A percentile compares a stretch with the other conserved stretches of the same genome.
These are phyloP conservation scores for Pichia sp. DNA, from an alignment of 1,139 yeast species.

Conservation along the genomic window DNA sequence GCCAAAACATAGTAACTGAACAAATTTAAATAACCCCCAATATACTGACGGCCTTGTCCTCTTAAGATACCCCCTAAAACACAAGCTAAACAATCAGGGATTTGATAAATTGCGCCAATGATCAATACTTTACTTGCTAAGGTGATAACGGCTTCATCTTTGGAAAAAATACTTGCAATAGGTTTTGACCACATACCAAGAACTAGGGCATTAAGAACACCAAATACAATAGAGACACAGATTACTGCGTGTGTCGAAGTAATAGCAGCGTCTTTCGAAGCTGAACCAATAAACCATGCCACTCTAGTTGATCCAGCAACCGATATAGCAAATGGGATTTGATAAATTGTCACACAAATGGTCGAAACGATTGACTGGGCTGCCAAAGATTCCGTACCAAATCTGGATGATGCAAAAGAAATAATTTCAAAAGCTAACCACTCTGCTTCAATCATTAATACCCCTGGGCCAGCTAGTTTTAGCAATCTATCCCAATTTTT, in stretches of 20 bases:
- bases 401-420: constrained; percentile 52
- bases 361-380: constrained; percentile 70
- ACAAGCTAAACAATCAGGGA: constrained; percentile 48
- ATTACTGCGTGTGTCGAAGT: constrained; percentile 36
- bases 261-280: constrained; percentile 41
- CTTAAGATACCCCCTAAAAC: constrained; percentile 52
- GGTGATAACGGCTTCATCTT: constrained; percentile 38
- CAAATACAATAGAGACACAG: constrained; percentile 34
- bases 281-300: constrained; percentile 74
- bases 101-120: constrained; percentile 50
- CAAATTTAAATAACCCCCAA: constrained; percentile 54
- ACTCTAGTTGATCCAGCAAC: constrained; percentile 70
- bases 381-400: constrained; percentile 61
- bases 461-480: constrained; percentile 50
- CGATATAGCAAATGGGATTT: constrained; percentile 66
- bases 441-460: constrained; percentile 58
- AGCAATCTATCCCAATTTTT: constrained; percentile 46
- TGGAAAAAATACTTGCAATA: constrained; percentile 43
- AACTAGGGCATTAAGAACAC: constrained; percentile 26
- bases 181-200: constrained; percentile 32
- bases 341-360: constrained; percentile 59
- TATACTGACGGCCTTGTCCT: constrained; percentile 61
- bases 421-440: constrained; percentile 63
- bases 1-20: constrained; percentile 52
- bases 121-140: constrained; percentile 46